Conservation (phyloP, 2,329 filamentous ascomycete species). For the Alternaria infectoria region DNA sequence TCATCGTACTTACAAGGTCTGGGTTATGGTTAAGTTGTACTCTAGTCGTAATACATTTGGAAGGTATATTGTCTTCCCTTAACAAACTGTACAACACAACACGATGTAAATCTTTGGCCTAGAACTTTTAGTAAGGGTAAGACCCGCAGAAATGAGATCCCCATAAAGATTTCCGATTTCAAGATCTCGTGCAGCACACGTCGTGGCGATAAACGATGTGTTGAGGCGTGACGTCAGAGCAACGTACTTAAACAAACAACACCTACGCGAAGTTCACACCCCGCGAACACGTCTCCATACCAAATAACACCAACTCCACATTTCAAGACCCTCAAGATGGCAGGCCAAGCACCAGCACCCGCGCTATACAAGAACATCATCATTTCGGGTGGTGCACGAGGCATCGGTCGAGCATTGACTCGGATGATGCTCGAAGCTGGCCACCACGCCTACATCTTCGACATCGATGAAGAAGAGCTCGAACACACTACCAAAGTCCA, state of each 20-base stretch:
- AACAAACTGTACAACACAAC: background rate
- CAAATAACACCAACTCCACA: background rate
- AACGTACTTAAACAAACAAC: slow-evolving; percentile 22
- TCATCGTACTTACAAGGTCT: background rate
- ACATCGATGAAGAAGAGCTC: slow-evolving; percentile 49
- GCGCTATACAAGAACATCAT: slow-evolving; percentile 42
- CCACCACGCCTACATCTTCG: slow-evolving; percentile 56
- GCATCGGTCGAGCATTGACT: slow-evolving; percentile 57
- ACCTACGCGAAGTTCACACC: background rate
- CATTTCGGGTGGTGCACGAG: slow-evolving; percentile 53
- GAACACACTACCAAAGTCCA: slow-evolving; percentile 49
- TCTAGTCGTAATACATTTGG: background rate
- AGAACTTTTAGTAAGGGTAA: background rate
- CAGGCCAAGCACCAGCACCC: slow-evolving; percentile 5
- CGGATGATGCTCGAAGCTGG: slow-evolving; percentile 54
- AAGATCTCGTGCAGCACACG: background rate
- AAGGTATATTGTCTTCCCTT: background rate
- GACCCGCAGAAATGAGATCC: background rate
- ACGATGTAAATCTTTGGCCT: background rate
- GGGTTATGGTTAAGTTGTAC: background rate
- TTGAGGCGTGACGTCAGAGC: slow-evolving; percentile 34
- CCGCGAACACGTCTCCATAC: slow-evolving; percentile 2
- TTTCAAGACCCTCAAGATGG: slow-evolving; percentile 4
- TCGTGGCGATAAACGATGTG: slow-evolving; percentile 2
- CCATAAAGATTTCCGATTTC: background rate